Percentiles rank a stretch among this genome's conserved stretches.
Evolutionary conservation across 352 stramenopile species (phyloP).

Genomic region (Globisporangium canariense): DNA sequence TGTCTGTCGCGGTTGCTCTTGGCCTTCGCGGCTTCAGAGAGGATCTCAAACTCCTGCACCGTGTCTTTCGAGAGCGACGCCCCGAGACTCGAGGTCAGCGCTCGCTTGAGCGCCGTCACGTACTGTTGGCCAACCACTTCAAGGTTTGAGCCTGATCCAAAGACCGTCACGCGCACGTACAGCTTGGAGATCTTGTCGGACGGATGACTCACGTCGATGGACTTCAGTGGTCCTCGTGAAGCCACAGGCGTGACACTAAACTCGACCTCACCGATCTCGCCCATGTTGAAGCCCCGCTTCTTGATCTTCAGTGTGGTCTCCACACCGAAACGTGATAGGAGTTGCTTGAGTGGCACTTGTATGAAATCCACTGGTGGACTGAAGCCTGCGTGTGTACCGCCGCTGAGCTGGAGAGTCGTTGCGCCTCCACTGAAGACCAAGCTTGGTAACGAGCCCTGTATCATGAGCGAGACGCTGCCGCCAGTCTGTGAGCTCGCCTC

Average conservation of each 20-base stretch:
- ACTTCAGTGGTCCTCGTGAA: constrained; percentile 5
- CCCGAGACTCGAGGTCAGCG: constrained; percentile 21
- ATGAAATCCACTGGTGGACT: constrained; percentile 69
- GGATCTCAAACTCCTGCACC: constrained; percentile 26
- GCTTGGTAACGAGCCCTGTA: constrained; percentile 55
- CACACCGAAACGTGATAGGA: constrained; percentile 50
- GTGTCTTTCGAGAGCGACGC: constrained; percentile 3
- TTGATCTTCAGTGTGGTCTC: constrained; percentile 28
- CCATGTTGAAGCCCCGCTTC: constrained; percentile 52
- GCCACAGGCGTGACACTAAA: constrained; percentile 26
- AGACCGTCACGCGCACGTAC: constrained; percentile 41
- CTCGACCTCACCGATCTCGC: constrained; percentile 34
- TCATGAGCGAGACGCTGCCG: constrained; percentile 60
- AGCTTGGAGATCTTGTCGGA: constrained; percentile 30
- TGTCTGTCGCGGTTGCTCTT: constrained; percentile 10
- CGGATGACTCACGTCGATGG: constrained; percentile 39
- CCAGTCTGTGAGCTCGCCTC: constrained; percentile 42
- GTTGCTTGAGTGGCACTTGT: constrained; percentile 29
- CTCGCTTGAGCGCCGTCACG: constrained; percentile 25
- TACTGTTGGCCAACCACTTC: constrained; percentile 39
- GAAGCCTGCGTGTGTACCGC: constrained; percentile 61
- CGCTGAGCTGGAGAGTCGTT: constrained; percentile 34
- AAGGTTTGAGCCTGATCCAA: constrained; percentile 28
- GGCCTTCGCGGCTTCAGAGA: constrained; percentile 24
- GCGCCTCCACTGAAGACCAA: constrained; percentile 31